These are phyloP conservation scores for Saccharomyces hybrid DNA, from an alignment of 1,139 yeast genomes.

Conservation along the genomic window DNA sequence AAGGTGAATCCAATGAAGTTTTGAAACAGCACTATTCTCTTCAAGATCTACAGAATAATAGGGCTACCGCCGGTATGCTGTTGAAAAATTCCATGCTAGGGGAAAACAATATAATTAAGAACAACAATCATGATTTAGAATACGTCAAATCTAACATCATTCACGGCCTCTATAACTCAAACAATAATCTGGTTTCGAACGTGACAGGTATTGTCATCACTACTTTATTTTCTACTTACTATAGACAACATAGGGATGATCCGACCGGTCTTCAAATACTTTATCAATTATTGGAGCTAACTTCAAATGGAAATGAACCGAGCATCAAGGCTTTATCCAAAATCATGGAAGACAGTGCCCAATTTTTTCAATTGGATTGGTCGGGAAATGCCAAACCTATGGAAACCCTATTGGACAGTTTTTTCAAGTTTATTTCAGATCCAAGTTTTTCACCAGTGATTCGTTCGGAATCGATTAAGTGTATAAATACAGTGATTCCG, in stretches of 20 bases:
- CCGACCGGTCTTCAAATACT: constrained; percentile 58
- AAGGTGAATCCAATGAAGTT: constrained; percentile 39
- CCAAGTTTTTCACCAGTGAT: constrained; percentile 39
- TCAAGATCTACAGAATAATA: constrained; percentile 38
- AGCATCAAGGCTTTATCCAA: constrained; percentile 78
- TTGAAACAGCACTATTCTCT: constrained; percentile 25
- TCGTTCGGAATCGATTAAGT: constrained; percentile 57
- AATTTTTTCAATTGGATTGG: constrained; percentile 49
- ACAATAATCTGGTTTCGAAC: constrained; percentile 60
- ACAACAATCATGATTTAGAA: constrained; percentile 24
- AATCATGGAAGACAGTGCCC: constrained; percentile 70
- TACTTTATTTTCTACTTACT: constrained; percentile 55
- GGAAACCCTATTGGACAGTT: constrained; percentile 56
- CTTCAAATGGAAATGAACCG: constrained; percentile 54
- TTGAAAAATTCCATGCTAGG: constrained; percentile 63
- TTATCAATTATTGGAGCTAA: constrained; percentile 56
- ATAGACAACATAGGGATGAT: constrained; percentile 31
- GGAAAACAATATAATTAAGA: constrained; percentile 27
- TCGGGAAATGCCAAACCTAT: constrained; percentile 47
- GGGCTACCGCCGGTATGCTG: constrained; percentile 85
- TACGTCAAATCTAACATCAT: constrained; percentile 59
- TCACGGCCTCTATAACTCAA: constrained; percentile 53
- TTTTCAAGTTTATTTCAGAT: constrained; percentile 46
- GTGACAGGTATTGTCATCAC: constrained; percentile 90
- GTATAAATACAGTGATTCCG: constrained; percentile 71